A percentile compares a stretch with the other conserved stretches of the same genome.
Evolutionary conservation across 1,284 basidiomycete genomes (phyloP).

Genomic region (Exsudoporus floridanus): DNA sequence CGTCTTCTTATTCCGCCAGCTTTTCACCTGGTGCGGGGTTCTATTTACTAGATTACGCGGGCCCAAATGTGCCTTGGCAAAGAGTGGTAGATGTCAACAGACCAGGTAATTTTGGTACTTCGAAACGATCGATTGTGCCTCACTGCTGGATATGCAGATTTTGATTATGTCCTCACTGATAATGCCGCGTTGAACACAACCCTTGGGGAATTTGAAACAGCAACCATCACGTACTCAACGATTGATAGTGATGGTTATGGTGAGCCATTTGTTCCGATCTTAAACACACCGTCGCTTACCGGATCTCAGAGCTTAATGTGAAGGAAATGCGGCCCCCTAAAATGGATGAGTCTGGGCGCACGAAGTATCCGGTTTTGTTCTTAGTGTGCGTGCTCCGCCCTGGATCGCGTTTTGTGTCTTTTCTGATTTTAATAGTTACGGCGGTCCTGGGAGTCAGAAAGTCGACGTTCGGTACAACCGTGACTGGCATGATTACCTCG

Average conservation of each 20-base stretch:
- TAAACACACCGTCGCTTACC: constrained; percentile 17
- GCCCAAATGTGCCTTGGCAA: constrained; percentile 88
- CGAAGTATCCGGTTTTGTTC: constrained; percentile 92
- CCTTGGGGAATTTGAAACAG: constrained; percentile 67
- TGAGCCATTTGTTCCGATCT: constrained; percentile 38
- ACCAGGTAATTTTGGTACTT: constrained; percentile 44
- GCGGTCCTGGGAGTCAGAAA: constrained; percentile 84
- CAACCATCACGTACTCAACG: constrained; percentile 68
- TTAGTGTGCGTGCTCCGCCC: constrained; percentile 52
- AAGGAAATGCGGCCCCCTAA: constrained; percentile 87
- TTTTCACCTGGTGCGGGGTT: constrained; percentile 87
- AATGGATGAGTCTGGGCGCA: constrained; percentile 90
- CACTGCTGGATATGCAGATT: constrained; percentile 41
- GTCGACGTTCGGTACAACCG: constrained; percentile 67
- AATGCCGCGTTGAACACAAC: constrained; percentile 76
- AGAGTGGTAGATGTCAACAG: constrained; percentile 68
- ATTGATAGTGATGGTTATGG: constrained; percentile 80
- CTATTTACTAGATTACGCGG: constrained; percentile 79
- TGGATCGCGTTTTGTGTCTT: not conserved
- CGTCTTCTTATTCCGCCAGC: constrained; percentile 62
- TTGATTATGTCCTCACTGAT: constrained; percentile 65
- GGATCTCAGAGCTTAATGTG: constrained; percentile 72
- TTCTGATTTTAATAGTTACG: constrained; percentile 58
- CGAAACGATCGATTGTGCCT: not conserved
- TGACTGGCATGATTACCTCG: constrained; percentile 88